Conservation (phyloP, 1,139 yeast species). For the Zygoascus sp. region DNA sequence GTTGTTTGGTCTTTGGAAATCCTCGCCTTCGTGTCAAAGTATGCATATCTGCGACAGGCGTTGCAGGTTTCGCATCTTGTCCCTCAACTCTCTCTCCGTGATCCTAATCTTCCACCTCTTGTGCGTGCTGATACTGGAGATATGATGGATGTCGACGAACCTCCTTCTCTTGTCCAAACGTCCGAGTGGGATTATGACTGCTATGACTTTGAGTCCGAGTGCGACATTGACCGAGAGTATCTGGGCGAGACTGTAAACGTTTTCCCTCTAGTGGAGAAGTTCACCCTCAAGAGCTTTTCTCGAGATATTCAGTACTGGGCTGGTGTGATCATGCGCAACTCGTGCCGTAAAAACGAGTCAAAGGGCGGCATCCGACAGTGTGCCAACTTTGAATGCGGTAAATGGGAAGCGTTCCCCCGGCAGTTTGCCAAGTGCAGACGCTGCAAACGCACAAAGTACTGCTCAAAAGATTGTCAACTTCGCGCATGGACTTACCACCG, state of each 20-base stretch:
- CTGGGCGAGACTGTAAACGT: constrained; percentile 56
- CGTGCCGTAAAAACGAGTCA: constrained; percentile 83
- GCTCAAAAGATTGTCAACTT: constrained; percentile 88
- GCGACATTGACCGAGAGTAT: constrained; percentile 43
- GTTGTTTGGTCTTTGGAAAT: constrained; percentile 90
- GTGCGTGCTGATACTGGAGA: constrained; percentile 17
- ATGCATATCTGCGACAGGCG: constrained; percentile 69
- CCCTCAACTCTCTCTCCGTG: constrained; percentile 40
- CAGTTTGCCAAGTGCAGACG: constrained; percentile 93
- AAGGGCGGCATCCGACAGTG: constrained; percentile 93
- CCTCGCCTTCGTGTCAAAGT: constrained; percentile 87
- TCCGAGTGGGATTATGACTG: constrained; percentile 50
- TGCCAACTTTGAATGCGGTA: constrained; percentile 90
- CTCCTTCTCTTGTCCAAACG: constrained; percentile 1
- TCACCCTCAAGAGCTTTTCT: constrained; percentile 64
- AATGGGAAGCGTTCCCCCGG: constrained; percentile 86
- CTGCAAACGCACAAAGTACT: constrained; percentile 91
- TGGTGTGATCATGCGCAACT: constrained; percentile 92
- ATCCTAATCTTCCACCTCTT: constrained; percentile 24
- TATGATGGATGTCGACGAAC: constrained; percentile 11
- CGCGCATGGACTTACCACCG: constrained; percentile 90
- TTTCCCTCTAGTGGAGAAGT: constrained; percentile 87
- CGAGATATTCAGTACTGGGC: constrained; percentile 94
- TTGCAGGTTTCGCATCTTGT: constrained; percentile 67
- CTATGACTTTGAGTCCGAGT: constrained; percentile 45